These are phyloP conservation scores for Vigna reflexopilosa DNA, from an alignment of 306 rosid genomes.

Conservation along the genomic window DNA sequence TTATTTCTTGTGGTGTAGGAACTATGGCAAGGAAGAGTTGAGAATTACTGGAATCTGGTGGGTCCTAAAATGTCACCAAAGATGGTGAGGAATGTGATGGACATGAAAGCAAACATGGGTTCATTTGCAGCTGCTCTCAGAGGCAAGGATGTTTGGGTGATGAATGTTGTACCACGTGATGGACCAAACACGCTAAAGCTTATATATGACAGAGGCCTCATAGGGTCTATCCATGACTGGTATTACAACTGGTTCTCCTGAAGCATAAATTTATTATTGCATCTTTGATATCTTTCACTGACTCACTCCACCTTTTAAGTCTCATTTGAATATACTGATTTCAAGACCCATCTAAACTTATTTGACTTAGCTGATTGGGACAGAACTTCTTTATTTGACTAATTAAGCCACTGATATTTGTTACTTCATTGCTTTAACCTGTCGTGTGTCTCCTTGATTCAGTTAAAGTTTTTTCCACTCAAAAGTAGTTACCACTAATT, in stretches of 20 bases:
- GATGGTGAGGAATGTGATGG: slow-evolving; percentile 84
- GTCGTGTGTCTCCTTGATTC: neutral
- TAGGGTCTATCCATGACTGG: slow-evolving; percentile 82
- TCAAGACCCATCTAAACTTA: neutral
- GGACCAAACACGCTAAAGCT: slow-evolving; percentile 91
- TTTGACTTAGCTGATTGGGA: neutral
- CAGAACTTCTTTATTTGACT: neutral
- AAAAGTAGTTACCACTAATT: neutral
- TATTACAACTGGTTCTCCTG: slow-evolving; percentile 41
- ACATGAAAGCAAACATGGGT: slow-evolving; percentile 93
- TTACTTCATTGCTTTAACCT: slow-evolving; percentile 1
- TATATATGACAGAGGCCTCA: slow-evolving; percentile 86
- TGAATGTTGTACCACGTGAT: slow-evolving; percentile 86
- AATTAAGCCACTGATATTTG: slow-evolving; percentile 8
- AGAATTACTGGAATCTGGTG: slow-evolving; percentile 78
- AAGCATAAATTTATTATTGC: slow-evolving; percentile 12
- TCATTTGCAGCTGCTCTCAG: slow-evolving; percentile 87
- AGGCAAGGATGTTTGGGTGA: slow-evolving; percentile 90
- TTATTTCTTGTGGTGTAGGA: slow-evolving; percentile 60
- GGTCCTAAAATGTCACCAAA: slow-evolving; percentile 67
- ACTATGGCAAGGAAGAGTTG: slow-evolving; percentile 82
- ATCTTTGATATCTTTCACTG: neutral
- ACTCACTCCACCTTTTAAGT: neutral
- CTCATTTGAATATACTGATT: neutral
- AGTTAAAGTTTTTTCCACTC: neutral